Conservation (phyloP, 495 filamentous ascomycete species). For the Xylaria grammica region DNA sequence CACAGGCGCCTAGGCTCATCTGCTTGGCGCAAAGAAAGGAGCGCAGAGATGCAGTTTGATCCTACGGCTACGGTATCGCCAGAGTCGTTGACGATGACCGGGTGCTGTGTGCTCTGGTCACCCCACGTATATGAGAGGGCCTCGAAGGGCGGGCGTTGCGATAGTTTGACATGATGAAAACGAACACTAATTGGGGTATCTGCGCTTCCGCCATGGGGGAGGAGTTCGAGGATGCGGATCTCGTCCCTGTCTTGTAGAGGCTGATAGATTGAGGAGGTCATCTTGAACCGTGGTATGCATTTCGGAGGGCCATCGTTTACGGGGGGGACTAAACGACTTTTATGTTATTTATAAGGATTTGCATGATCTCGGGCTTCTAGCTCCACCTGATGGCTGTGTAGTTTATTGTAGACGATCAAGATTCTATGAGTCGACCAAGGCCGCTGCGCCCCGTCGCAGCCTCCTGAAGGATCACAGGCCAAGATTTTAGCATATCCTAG, state of each 20-base stretch:
- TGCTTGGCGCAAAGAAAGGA: not conserved
- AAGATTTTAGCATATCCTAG: no score
- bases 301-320: no score
- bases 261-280: not conserved
- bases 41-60: conserved; percentile 1
- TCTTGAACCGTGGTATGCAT: no score
- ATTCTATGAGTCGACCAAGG: no score
- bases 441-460: no score
- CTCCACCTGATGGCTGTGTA: no score
- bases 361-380: no score
- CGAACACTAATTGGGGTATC: conserved; percentile 5
- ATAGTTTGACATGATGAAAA: not conserved
- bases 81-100: not conserved
- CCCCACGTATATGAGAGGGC: conserved; percentile 34
- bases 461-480: no score
- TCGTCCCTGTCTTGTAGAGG: not conserved
- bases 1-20: conserved; percentile 27
- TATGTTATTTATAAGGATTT: no score
- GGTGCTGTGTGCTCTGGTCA: conserved; percentile 15
- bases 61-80: not conserved
- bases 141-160: conserved; percentile 22
- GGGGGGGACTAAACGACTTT: no score
- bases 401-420: no score
- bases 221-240: conserved; percentile 8
- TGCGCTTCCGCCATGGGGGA: not conserved